Evolutionary conservation across 495 filamentous ascomycete species (phyloP), one percentile per base, ranked within the genome.

Genomic region (Umbilicaria muhlenbergii): DNA sequence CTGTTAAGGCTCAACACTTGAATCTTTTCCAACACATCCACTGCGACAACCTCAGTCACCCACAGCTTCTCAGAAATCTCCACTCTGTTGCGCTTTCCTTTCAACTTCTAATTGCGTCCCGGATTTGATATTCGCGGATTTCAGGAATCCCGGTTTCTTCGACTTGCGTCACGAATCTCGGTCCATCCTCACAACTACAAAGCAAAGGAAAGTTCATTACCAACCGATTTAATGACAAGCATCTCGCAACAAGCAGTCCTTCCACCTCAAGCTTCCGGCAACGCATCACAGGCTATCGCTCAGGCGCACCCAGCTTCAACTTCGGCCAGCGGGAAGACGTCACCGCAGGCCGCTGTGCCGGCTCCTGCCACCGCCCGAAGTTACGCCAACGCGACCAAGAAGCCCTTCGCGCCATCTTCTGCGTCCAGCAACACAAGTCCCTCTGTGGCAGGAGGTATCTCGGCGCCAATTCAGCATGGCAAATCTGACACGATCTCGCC

Each of bases 371-470:
- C 69, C 60, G 62, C 64, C 54, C 64, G 60, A 54, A 77, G 75
- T 48, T 79, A 80, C 74, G 77, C 77, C 56, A 72, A 60, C 69
- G 82, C 84, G 66, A 80, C 77, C 56, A 87, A 86, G 70, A 89
- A 83, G 73, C 65, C 62, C 46, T 67, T 73, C 47, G 64, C 71
- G 48, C 69, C 73, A 58, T 71, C 77, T 48, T 71, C 78, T 63
- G 75, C 80, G 64, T 80, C 79, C 69, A 69, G 76, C 57, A 78
- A 80, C 67, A 75, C 81, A 50, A 60, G 67, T 49, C 60, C 66
- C 55, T 64, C 68, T 58, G 71, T 77, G 67, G 79, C 78, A 67
- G 80, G 80, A 63, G 81, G 75, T 56, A 78, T 75, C 48, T 69
- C 80, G 54, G 70, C 74, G 44, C 54, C 61, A 41, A 49, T 65